Conservation (phyloP, 2,329 filamentous ascomycete species). For the Arachnomyces sp. region DNA sequence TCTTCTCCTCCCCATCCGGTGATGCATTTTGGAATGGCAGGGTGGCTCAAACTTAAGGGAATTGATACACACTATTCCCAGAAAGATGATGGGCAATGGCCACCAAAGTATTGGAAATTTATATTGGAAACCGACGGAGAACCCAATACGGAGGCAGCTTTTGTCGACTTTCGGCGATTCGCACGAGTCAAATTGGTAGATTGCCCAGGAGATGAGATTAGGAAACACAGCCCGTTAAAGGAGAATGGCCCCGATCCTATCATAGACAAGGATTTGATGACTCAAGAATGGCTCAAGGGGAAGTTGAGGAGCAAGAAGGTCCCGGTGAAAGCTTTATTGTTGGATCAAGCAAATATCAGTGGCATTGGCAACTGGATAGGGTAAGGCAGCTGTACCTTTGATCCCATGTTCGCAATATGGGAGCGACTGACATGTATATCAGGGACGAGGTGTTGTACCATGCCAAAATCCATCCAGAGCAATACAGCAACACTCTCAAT, state of each 20-base stretch:
- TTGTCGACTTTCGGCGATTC: conserved; percentile 75
- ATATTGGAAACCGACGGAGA: conserved; percentile 58
- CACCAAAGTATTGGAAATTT: conserved; percentile 86
- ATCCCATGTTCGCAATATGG: conserved; percentile 1
- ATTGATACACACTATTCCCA: conserved; percentile 76
- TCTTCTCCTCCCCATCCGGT: conserved; percentile 72
- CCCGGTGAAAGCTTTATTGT: conserved; percentile 77
- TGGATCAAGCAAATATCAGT: conserved; percentile 82
- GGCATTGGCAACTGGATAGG: conserved; percentile 97
- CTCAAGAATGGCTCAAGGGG: conserved; percentile 62
- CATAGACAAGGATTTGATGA: conserved; percentile 68
- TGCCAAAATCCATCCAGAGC: conserved; percentile 81
- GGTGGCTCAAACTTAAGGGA: conserved; percentile 83
- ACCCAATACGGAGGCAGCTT: conserved; percentile 62
- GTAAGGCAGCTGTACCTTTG: conserved; percentile 28
- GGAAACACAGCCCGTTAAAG: conserved; percentile 67
- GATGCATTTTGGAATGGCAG: conserved; percentile 73
- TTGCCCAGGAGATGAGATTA: conserved; percentile 67
- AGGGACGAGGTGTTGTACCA: conserved; percentile 87
- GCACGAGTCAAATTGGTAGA: conserved; percentile 74
- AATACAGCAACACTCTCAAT: conserved; percentile 76
- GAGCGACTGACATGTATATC: background rate
- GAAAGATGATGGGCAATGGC: conserved; percentile 64
- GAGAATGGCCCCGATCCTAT: conserved; percentile 95
- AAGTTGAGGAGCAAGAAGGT: conserved; percentile 71